Percentiles rank a stretch among this genome's conserved stretches.
Evolutionary conservation across 192 early-diverging fungal genomes (phyloP).

Genomic region (Funneliformis geosporum): DNA sequence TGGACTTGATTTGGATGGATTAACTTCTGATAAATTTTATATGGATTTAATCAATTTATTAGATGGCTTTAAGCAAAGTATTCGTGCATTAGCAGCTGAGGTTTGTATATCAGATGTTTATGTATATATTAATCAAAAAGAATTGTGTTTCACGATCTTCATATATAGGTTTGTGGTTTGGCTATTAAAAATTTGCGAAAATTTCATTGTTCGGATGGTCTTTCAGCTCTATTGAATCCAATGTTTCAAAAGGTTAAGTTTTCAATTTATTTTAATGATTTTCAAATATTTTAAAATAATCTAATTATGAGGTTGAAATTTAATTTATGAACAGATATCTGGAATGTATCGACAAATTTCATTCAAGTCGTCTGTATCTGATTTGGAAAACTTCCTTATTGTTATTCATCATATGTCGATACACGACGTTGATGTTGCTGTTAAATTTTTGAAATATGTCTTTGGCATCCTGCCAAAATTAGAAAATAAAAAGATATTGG

Average conservation of each 20-base stretch:
- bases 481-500: conserved; percentile 40
- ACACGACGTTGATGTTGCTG: conserved; percentile 42
- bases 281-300: neutral
- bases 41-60: conserved; percentile 48
- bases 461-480: conserved; percentile 54
- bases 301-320: neutral
- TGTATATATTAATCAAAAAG: neutral
- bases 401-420: conserved; percentile 49
- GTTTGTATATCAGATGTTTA: conserved; percentile 18
- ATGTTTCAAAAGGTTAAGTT: neutral
- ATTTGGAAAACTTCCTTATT: conserved; percentile 36
- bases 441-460: conserved; percentile 42
- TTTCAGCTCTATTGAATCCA: conserved; percentile 2
- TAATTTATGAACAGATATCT: neutral
- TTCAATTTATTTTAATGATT: neutral
- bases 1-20: conserved; percentile 40
- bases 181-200: conserved; percentile 2
- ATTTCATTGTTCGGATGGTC: conserved; percentile 1
- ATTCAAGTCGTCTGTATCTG: neutral
- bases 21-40: conserved; percentile 48
- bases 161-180: conserved; percentile 8
- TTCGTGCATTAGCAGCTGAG: conserved; percentile 62
- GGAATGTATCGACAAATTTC: neutral
- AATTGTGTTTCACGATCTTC: neutral
- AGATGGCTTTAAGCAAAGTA: conserved; percentile 34